Conservation (phyloP, 495 filamentous ascomycete species). For the Neurospora discreta region DNA sequence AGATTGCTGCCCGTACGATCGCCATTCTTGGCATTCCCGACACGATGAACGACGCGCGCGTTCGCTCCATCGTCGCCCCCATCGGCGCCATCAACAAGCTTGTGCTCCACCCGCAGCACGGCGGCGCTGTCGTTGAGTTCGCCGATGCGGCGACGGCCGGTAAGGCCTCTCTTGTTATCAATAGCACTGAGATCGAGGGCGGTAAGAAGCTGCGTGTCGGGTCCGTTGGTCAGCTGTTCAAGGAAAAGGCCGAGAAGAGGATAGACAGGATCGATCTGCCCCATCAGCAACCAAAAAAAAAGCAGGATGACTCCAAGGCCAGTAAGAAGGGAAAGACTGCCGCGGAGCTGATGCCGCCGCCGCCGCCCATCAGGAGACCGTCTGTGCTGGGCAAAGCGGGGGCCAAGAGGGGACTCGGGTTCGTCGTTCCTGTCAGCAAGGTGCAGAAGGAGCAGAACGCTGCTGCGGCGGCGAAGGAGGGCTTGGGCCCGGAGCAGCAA, state of each 20-base stretch:
- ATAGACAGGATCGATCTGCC: constrained; percentile 34
- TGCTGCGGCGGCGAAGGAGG: constrained; percentile 1
- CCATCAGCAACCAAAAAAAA: constrained; percentile 22
- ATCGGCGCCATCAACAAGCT: constrained; percentile 54
- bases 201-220: constrained; percentile 60
- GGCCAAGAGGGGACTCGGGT: constrained; percentile 44
- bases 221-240: constrained; percentile 55
- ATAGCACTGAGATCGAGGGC: constrained; percentile 55
- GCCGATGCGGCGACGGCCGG: constrained; percentile 56
- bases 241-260: constrained; percentile 43
- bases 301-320: constrained; percentile 15
- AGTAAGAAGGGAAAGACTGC: constrained; percentile 23
- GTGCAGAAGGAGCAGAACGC: constrained; percentile 24
- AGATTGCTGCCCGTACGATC: constrained; percentile 44
- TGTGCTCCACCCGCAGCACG: constrained; percentile 61
- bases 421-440: constrained; percentile 21
- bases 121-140: constrained; percentile 84
- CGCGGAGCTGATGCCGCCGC: constrained; percentile 36
- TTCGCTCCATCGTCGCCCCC: constrained; percentile 52
- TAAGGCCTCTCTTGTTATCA: constrained; percentile 61
- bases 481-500: background rate
- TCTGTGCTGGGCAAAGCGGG: constrained; percentile 46
- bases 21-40: constrained; percentile 57
- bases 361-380: constrained; percentile 46
- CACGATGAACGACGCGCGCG: constrained; percentile 59